Conservation (phyloP, 106 monocot genomes). For the Vanilla planifolia region DNA sequence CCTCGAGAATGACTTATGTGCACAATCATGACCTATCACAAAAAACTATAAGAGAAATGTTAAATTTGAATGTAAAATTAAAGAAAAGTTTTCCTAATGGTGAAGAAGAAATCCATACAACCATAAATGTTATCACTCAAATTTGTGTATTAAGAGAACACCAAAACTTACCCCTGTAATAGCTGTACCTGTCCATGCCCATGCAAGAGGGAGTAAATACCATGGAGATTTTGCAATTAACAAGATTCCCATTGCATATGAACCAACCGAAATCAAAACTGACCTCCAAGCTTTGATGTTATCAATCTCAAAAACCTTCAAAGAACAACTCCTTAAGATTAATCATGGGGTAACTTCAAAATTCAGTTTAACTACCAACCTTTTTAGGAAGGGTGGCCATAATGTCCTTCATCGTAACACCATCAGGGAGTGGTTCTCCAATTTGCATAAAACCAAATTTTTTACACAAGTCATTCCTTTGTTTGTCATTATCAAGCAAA, state of each 20-base stretch:
- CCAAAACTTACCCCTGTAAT: conserved; percentile 71
- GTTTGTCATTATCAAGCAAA: conserved; percentile 35
- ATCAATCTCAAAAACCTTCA: conserved; percentile 96
- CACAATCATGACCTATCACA: conserved; percentile 99
- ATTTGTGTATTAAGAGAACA: not conserved
- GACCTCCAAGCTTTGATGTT: conserved; percentile 90
- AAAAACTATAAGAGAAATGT: conserved; percentile 60
- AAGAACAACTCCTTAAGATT: conserved; percentile 8
- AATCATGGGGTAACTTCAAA: not conserved
- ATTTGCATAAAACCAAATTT: conserved; percentile 88
- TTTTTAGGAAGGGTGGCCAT: conserved; percentile 82
- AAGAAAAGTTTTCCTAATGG: not conserved
- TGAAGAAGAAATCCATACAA: not conserved
- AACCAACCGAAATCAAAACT: conserved; percentile 68
- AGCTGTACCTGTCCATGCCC: conserved; percentile 98
- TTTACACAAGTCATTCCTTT: conserved; percentile 61
- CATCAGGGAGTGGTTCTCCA: conserved; percentile 70
- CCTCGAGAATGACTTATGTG: conserved; percentile 96
- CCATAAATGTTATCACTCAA: not conserved
- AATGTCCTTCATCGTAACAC: conserved; percentile 70
- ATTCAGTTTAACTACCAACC: conserved; percentile 20
- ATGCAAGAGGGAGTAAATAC: conserved; percentile 89
- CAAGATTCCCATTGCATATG: conserved; percentile 73
- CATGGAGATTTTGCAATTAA: conserved; percentile 77
- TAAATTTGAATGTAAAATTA: not conserved